Evolutionary conservation across 140 eudicot genomes (phyloP).

Genomic region (Bidens hawaiensis): DNA sequence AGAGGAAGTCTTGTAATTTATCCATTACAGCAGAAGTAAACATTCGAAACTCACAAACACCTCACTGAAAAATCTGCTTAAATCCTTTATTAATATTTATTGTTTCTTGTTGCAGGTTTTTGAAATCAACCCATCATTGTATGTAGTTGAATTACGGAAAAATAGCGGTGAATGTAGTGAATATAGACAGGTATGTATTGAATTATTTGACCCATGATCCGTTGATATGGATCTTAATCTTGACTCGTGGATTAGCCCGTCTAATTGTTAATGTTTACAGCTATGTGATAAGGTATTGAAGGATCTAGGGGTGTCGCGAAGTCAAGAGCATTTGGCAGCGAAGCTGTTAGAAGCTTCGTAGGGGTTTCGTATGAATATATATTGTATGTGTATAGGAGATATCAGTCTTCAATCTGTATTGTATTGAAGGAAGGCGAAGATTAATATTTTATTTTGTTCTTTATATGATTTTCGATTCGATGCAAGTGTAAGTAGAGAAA

Average conservation of each 20-base stretch:
- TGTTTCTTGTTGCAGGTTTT: constrained; percentile 51
- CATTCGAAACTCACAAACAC: neutral
- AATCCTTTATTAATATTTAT: constrained; percentile 2
- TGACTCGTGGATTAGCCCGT: neutral
- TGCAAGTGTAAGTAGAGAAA: neutral
- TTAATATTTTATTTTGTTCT: constrained; percentile 15
- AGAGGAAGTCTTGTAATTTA: constrained; percentile 47
- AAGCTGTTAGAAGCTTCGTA: constrained; percentile 39
- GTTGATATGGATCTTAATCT: neutral
- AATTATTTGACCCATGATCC: neutral
- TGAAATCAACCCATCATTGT: constrained; percentile 76
- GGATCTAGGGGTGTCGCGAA: constrained; percentile 58
- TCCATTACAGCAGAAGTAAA: constrained; percentile 84
- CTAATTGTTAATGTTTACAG: constrained; percentile 35
- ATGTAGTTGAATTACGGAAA: constrained; percentile 85
- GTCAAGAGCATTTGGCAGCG: constrained; percentile 52
- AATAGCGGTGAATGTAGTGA: constrained; percentile 58
- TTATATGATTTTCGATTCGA: constrained; percentile 5
- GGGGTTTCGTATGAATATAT: constrained; percentile 4
- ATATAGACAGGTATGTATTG: constrained; percentile 63
- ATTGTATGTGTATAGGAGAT: constrained; percentile 17
- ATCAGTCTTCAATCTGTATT: constrained; percentile 12
- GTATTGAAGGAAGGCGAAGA: constrained; percentile 8
- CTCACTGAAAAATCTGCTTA: neutral
- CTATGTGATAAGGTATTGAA: constrained; percentile 66